These are phyloP conservation scores for Xylaria flabelliformis DNA, from an alignment of 495 filamentous ascomycete species.

Conservation along the genomic window DNA sequence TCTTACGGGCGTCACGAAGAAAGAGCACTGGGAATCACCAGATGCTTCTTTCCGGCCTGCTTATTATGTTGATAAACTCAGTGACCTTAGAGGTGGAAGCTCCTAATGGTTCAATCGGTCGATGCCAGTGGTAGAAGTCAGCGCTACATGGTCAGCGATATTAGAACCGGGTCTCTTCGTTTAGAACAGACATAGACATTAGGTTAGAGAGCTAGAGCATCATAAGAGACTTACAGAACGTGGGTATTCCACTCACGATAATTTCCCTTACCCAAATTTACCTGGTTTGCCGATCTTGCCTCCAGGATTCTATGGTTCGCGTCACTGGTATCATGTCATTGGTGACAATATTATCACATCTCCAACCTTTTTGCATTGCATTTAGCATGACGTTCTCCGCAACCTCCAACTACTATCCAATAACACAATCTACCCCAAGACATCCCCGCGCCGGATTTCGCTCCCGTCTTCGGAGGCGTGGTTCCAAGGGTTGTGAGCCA, in stretches of 20 bases:
- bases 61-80: slow-evolving; percentile 81
- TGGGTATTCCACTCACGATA: not conserved
- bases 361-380: not conserved
- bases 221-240: not conserved
- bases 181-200: not conserved
- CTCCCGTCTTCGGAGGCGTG: not conserved
- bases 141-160: not conserved
- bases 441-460: slow-evolving; percentile 4
- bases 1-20: slow-evolving; percentile 84
- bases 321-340: not conserved
- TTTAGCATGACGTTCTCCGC: slow-evolving; percentile 23
- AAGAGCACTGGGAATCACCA: slow-evolving; percentile 76
- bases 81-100: slow-evolving; percentile 65
- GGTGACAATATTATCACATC: not conserved
- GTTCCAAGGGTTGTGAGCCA: not conserved
- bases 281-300: not conserved
- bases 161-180: not conserved
- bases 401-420: slow-evolving; percentile 15
- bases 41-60: slow-evolving; percentile 68
- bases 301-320: not conserved
- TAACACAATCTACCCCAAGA: slow-evolving; percentile 8
- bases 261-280: not conserved
- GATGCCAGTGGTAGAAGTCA: not conserved
- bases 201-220: slow-evolving; percentile 11
- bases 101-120: slow-evolving; percentile 15